These are phyloP conservation scores for Lipomyces orientalis DNA, from an alignment of 805 yeast genomes.

Conservation along the genomic window DNA sequence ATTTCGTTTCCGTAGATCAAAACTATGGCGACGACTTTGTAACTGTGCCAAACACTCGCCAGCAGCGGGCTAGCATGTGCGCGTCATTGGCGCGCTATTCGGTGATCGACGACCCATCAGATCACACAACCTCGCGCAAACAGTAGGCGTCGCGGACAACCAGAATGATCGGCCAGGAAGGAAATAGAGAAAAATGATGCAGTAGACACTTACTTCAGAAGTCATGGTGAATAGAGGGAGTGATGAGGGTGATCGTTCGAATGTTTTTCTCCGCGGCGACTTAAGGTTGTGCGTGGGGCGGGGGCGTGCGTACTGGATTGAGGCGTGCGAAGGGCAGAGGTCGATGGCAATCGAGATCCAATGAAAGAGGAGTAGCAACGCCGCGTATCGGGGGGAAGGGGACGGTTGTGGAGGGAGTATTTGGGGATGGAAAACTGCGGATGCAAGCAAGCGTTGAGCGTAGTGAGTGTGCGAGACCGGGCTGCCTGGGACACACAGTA, in stretches of 20 bases:
- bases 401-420: not conserved
- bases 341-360: not conserved
- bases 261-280: not conserved
- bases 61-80: not conserved
- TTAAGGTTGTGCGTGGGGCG: not conserved
- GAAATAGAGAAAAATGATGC: not conserved
- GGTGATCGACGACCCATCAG: not conserved
- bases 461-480: too few relatives aligned
- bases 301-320: not conserved
- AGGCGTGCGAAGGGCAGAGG: not conserved
- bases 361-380: not conserved
- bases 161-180: not conserved
- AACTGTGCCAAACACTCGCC: not conserved
- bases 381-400: not conserved
- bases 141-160: not conserved
- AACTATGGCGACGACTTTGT: not conserved
- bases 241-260: not conserved
- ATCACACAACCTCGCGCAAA: not conserved
- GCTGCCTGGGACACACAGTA: too few relatives aligned
- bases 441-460: not conserved
- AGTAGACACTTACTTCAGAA: constrained; percentile 2
- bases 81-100: not conserved
- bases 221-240: not conserved
- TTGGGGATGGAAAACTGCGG: not conserved
- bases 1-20: not conserved